Evolutionary conservation across 169 alveolate species (phyloP).

Genomic region (Fabrea salina): DNA sequence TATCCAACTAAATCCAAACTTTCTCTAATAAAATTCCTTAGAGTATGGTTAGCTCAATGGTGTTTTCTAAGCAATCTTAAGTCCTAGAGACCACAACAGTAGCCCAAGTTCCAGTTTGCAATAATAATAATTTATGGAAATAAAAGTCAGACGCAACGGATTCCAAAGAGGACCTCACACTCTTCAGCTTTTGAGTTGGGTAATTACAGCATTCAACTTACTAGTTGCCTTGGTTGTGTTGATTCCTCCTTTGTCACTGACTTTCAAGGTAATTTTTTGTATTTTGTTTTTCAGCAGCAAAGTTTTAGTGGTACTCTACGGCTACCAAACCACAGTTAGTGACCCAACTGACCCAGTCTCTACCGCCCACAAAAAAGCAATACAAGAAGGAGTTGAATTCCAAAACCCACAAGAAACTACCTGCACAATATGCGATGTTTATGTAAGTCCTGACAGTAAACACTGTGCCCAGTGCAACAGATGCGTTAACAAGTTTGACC

Average conservation of each 20-base stretch:
- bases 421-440: background rate
- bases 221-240: background rate
- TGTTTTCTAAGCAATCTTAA: no score
- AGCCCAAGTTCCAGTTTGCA: no score
- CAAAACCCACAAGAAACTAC: background rate
- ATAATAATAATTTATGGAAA: no score
- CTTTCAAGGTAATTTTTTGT: background rate
- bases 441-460: constrained; percentile 4
- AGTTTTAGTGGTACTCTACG: background rate
- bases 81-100: no score
- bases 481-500: constrained; percentile 58
- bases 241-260: background rate
- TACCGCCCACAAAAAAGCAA: background rate
- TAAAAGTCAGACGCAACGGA: no score
- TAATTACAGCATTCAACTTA: background rate
- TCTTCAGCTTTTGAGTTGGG: background rate
- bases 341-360: background rate
- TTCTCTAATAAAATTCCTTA: no score
- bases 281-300: background rate
- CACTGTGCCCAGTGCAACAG: constrained; percentile 51
- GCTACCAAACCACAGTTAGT: background rate
- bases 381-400: background rate
- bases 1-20: no score
- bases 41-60: no score
- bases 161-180: no score